Evolutionary conservation across 768 basidiomycete genomes (phyloP), one percentile per base, ranked within the genome.

Genomic region (Amanita jacksonii): DNA sequence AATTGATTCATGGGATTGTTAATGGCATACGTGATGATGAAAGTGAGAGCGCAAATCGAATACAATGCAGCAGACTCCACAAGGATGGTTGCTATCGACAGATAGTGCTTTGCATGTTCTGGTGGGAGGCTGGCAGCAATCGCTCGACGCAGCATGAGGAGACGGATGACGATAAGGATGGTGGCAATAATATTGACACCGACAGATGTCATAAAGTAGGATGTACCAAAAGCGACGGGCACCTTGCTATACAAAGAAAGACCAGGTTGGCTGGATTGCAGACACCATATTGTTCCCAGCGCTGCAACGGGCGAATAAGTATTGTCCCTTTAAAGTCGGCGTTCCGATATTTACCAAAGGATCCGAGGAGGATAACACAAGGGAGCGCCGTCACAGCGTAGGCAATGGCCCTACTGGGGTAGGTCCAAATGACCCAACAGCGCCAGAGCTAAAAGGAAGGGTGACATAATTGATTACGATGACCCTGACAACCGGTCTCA

Each of bases 1-100:
- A 69, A 50, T 23, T 69, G 66, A 37, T 65, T 64, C 12, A 62
- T 59, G 3, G 71, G 66, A 46, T 68, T 58, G 43, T 59, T 56
- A 18, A 62, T 28, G 2, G 66, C 63, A 49, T 70, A 73, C 0
- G 66, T 58, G 16, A 69, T 51, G 38, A 73, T 62, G 50, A 72
- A 64, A 5, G 65, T 45, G 15, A 70, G 16, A 5, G 68, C 61
- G 46, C 63, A 63, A 31, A 63, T 51, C 1, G 68, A 66, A 46
- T 71, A 72, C 5, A 72, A 52, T 2, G 69, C 65, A 0, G 72
- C 72, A 3, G 64, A 67, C 48, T 73, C 71, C 39, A 73, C 49
- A 20, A 27, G 49, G 39, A 68, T 56, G 6, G 60, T 54, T 1
- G 51, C 52, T 13, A 63, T 35, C 8, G 59, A 61, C 18, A 58